Evolutionary conservation across 768 basidiomycete species (phyloP), one percentile per base, ranked within the genome.

Genomic region (Fomitopsis pulvina): DNA sequence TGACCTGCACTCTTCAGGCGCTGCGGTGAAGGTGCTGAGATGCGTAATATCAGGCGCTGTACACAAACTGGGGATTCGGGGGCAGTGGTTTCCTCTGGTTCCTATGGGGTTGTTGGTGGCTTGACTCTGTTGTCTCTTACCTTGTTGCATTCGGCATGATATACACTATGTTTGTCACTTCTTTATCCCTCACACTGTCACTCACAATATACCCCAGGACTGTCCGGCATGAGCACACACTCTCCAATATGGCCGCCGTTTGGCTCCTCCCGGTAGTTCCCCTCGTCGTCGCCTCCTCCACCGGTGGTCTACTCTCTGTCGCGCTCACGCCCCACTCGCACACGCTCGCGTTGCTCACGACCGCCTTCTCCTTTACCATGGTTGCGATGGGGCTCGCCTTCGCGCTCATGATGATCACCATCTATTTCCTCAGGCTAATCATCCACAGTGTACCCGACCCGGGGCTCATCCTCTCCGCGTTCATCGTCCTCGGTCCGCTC

Each of bases 181-280:
- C 16, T 6, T 18, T 12, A 9, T 8, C 21, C 38, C 12, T 18
- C 37, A 29, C 24, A n/a, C 28, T 34, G 24, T n/a, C 41, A n/a
- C 24, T 50, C 6, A 53, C 26, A 4, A 3, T 45, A 50, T 18
- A 12, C n/a, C 28, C 25, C 50, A 77, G 75, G 75, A 72, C 75
- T 32, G 68, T 62, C 25, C 52, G 66, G 3, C 77, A 78, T 34
- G 61, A 64, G 11, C 75, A 79, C 37, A 57, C 65, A 1, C 44
- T 72, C 34, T 57, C 69, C 21, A 66, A 66, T 14, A 67, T 77
- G 60, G 68, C 72, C 0, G 67, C 73, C 5, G 64, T 71, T 1
- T 78, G 76, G 76, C 69, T 79, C 8, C 68, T 78, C 10, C 78
- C 78, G 10, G 68, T 76, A 29, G 73, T 81, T 18, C 65, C 78